These are phyloP conservation scores for Lactifluus echinatus DNA, from an alignment of 768 basidiomycete genomes.

Conservation along the genomic window DNA sequence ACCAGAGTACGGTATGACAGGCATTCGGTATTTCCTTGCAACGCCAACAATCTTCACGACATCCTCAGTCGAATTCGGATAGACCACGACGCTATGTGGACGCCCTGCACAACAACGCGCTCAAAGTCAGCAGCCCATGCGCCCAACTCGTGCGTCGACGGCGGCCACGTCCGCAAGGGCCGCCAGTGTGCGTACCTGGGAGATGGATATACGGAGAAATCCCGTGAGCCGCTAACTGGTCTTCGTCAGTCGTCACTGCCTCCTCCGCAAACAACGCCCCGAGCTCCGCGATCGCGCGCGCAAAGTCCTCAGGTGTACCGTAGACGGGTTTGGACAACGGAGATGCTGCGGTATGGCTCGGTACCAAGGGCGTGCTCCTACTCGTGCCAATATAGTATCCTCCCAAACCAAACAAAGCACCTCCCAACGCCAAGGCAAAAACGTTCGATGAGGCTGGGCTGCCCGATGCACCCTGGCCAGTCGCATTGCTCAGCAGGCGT, in stretches of 20 bases:
- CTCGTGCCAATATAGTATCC: conserved; percentile 13
- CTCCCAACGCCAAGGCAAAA: neutral
- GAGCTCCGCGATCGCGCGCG: conserved; percentile 24
- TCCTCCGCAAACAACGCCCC: conserved; percentile 1
- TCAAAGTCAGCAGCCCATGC: neutral
- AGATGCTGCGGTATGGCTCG: neutral
- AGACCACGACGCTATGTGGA: conserved; percentile 38
- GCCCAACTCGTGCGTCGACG: conserved; percentile 38
- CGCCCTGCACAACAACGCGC: conserved; percentile 25
- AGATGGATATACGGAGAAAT: conserved; percentile 44
- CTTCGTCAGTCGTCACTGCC: conserved; percentile 19
- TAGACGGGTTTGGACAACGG: conserved; percentile 12
- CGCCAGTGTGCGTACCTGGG: conserved; percentile 17
- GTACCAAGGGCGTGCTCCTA: neutral
- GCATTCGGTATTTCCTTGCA: conserved; percentile 62
- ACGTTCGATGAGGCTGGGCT: neutral
- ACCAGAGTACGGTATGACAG: conserved; percentile 74
- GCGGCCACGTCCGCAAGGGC: too few species aligned
- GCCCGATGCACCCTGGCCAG: neutral
- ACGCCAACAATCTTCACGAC: conserved; percentile 75
- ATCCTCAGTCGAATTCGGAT: conserved; percentile 63
- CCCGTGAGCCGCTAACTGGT: conserved; percentile 23
- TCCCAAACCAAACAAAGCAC: conserved; percentile 3
- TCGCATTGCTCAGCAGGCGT: neutral
- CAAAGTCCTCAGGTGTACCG: conserved; percentile 25